A percentile compares a stretch with the other conserved stretches of the same genome.
Evolutionary conservation across 2,329 filamentous ascomycete species (phyloP).

Genomic region (Botrytis tulipae): DNA sequence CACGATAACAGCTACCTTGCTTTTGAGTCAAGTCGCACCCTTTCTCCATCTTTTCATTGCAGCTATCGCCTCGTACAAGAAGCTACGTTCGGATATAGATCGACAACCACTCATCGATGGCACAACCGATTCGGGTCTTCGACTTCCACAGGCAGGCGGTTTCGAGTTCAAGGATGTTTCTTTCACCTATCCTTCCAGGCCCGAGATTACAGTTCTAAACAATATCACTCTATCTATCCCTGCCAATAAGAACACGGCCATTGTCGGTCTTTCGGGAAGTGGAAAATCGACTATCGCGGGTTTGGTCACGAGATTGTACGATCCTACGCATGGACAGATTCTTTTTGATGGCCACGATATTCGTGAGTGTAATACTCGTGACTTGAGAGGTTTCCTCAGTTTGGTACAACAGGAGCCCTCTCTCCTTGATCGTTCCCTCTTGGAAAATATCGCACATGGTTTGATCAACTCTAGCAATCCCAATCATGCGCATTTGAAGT

Average conservation of each 20-base stretch:
- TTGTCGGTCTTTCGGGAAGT: slow-evolving; percentile 58
- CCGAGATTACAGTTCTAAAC: slow-evolving; percentile 36
- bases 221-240: slow-evolving; percentile 35
- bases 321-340: slow-evolving; percentile 43
- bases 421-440: slow-evolving; percentile 51
- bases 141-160: slow-evolving; percentile 20
- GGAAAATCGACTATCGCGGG: slow-evolving; percentile 57
- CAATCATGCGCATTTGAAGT: slow-evolving; percentile 50
- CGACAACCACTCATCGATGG: slow-evolving; percentile 29
- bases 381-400: slow-evolving; percentile 45
- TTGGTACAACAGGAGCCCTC: slow-evolving; percentile 56
- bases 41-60: slow-evolving; percentile 60
- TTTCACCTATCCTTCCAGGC: slow-evolving; percentile 36
- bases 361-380: slow-evolving; percentile 23
- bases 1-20: slow-evolving; percentile 44
- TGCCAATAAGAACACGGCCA: slow-evolving; percentile 46
- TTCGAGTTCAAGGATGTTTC: slow-evolving; percentile 16
- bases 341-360: slow-evolving; percentile 26
- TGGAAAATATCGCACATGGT: slow-evolving; percentile 32
- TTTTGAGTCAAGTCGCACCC: slow-evolving; percentile 61
- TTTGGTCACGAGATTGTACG: slow-evolving; percentile 57
- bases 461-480: slow-evolving; percentile 48
- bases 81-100: slow-evolving; percentile 43
- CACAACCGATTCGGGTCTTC: slow-evolving; percentile 22
- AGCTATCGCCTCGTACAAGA: slow-evolving; percentile 57